Evolutionary conservation across 2,329 filamentous ascomycete species (phyloP), one percentile per base, ranked within the genome.

Genomic region (Aspergillus uvarum): DNA sequence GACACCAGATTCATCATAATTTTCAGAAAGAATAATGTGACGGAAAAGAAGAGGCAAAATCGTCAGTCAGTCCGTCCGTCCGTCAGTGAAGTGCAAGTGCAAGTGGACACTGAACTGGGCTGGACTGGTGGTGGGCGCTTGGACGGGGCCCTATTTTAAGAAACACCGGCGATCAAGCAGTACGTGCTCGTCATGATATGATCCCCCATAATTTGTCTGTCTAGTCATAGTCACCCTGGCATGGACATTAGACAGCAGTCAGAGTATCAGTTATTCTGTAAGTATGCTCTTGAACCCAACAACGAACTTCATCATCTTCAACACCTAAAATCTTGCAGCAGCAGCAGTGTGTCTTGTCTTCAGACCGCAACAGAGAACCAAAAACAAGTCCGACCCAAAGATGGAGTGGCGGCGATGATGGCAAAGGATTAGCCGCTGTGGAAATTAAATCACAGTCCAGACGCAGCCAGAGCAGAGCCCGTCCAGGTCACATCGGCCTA

Each of bases 361-460:
- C 7, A 7, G 26, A 29, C 8, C 2, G 8, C 26, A 29, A 29
- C 26, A 29, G 26, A 29, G 16, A 44, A 5, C 38, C 14, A 1
- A 19, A 44, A 19, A 16, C 14, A 16, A 44, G 5, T 16, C 6
- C 6, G 38, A 44, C 38, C 38, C 14, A 44, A 44, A 4, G 32
- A 35, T 35, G 26, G 26, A 29, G 26, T 29, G 38, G 16, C 14
- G 38, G 16, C 38, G 14, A 44, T 16, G 38, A 44, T 44, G 38
- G 38, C 38, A 53, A 53, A 35, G 32, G 29, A 19, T 53, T 44
- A 44, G 35, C 32, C 51, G 51, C 51, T 38, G 51, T 35, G 51
- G 51, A 54, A 54, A 54, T 48, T 55, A 49, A 29, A 55, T 53
- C 44, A 54, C 44, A 53, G 47, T 59, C 21, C 50, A 54, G 44